phyloP scores from a whole-genome alignment of 176 grass and related monocot species.

The Oropetium thomaeum region DNA sequence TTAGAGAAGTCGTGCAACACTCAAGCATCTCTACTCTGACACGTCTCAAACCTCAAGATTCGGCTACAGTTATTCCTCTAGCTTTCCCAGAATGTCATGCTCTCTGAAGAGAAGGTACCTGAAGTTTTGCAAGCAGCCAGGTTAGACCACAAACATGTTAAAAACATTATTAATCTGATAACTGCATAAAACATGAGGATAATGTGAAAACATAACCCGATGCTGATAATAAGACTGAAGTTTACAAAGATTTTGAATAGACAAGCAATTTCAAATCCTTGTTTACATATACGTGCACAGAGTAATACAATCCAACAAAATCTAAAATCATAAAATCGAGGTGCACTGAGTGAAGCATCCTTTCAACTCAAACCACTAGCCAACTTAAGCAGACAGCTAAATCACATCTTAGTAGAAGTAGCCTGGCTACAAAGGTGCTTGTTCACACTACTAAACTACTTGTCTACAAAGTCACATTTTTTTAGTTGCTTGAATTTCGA shows the following conservation, averaged over 20 bases:
- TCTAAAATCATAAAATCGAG: background rate
- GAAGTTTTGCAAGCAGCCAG: background rate
- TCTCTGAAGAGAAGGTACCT: constrained; percentile 59
- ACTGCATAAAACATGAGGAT: background rate
- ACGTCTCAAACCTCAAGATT: background rate
- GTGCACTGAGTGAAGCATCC: background rate
- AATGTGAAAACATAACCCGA: too few relatives aligned
- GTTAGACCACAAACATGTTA: background rate
- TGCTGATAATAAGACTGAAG: background rate
- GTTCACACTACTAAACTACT: background rate
- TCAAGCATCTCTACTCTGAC: constrained; percentile 17
- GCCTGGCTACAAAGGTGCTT: background rate
- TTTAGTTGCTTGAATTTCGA: background rate
- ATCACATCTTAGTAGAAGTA: too few relatives aligned
- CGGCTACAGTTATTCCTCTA: constrained; percentile 28
- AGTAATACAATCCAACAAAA: background rate
- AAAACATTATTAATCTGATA: background rate
- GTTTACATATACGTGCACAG: background rate
- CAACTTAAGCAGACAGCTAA: background rate
- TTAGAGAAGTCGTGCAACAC: background rate
- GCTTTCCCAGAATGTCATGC: constrained; percentile 50
- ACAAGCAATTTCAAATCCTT: background rate
- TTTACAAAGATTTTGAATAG: background rate
- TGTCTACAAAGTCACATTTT: background rate
- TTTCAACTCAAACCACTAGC: background rate